Base-by-base conservation (phyloP, 2,329 filamentous ascomycete species). In the Calonectria leucothoes region DNA sequence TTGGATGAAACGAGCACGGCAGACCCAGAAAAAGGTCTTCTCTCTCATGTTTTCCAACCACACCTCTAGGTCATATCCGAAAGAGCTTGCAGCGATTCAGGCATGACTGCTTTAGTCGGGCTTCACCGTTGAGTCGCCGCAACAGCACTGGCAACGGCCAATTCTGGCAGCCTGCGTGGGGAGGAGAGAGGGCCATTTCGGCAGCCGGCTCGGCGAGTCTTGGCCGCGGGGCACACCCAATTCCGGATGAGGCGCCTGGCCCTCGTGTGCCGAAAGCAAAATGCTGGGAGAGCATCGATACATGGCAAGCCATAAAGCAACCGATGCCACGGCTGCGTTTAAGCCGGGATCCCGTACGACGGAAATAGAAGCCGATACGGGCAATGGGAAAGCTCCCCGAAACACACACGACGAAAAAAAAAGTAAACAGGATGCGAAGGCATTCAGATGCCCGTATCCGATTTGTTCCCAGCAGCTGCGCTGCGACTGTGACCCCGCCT, bases 241-340 rank as follows among this genome's bases (percentile, higher is more conserved):
- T 29, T 69, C 77, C 71, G 70, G 70, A 66, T 74, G 70, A 74
- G 77, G 77, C 76, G 77, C 70, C 35, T 70, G 48, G 59, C 63
- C 67, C 75, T 70, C n/a, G 37, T 66, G 31, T n/a, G 69, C 51
- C 55, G 37, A 64, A 76, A 69, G 52, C 69, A 69, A 75, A 75
- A 74, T 57, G 17, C 49, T 20, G 48, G 6, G n/a, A 20, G 23
- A 10, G 14, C 42, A 49, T 23, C 37, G 27, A 29, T 55, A 45
- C 55, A 64, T 55, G 25, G 25, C 42, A 71, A 71, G 37, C 55
- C 29, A 33, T 27, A 25, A 37, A 15, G 25, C 25, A 31, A 20
- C 27, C 45, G 33, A 42, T 70, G 67, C 67, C 57, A 70, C 67
- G 57, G 35, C 59, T 27, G 35, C 65, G 29, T 61, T 61, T 66